Percentiles rank a stretch among this genome's conserved stretches.
phyloP scores from a whole-genome alignment of 1,284 basidiomycete species.

The Lentinus polychrous region DNA sequence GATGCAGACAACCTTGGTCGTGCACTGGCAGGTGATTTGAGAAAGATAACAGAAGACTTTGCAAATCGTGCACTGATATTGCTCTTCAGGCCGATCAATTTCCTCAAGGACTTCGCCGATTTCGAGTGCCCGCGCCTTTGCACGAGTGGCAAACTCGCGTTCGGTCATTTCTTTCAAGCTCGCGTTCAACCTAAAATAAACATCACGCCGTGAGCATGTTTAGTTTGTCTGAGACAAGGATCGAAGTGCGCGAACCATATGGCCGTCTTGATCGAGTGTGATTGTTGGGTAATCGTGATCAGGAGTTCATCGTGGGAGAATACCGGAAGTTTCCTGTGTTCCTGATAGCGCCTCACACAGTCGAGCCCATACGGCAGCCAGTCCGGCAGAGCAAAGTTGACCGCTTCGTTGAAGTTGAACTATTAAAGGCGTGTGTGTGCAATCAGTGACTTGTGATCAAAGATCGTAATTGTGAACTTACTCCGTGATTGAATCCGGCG shows the following conservation, averaged over 20 bases:
- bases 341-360: slow-evolving; percentile 84
- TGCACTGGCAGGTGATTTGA: slow-evolving; percentile 80
- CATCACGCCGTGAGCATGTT: slow-evolving; percentile 16
- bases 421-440: slow-evolving; percentile 24
- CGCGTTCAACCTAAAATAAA: slow-evolving; percentile 62
- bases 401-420: slow-evolving; percentile 99
- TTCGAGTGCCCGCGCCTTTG: slow-evolving; percentile 47
- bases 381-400: slow-evolving; percentile 97
- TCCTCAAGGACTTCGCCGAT: slow-evolving; percentile 70
- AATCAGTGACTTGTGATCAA: slow-evolving; percentile 1
- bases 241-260: slow-evolving; percentile 61
- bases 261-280: slow-evolving; percentile 88
- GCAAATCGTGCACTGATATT: slow-evolving; percentile 93
- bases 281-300: slow-evolving; percentile 92
- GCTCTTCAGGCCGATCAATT: slow-evolving; percentile 82
- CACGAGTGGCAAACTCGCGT: slow-evolving; percentile 72
- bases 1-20: slow-evolving; percentile 75
- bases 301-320: slow-evolving; percentile 98
- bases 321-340: slow-evolving; percentile 88
- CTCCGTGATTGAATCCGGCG: slow-evolving; percentile 97
- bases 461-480: slow-evolving; percentile 26
- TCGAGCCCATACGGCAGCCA: slow-evolving; percentile 88
- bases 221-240: slow-evolving; percentile 2
- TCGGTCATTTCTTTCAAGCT: slow-evolving; percentile 86
- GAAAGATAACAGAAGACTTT: slow-evolving; percentile 95